These are phyloP conservation scores for Perilla frutescens DNA, from an alignment of 257 asterid genomes.

Conservation along the genomic window DNA sequence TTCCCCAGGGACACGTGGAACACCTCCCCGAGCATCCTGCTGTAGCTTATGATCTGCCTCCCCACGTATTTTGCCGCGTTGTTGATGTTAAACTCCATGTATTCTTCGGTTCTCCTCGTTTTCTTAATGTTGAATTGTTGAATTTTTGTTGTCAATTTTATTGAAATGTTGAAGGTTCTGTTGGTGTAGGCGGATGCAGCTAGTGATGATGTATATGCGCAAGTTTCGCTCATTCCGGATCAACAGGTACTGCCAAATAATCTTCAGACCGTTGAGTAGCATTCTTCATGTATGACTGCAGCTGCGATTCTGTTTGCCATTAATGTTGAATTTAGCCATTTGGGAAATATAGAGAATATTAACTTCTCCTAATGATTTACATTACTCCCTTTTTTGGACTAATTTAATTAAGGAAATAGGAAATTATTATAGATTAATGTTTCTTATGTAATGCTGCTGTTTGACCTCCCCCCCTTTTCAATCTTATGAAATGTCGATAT, in stretches of 20 bases:
- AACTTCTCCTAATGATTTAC: constrained; percentile 8
- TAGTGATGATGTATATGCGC: constrained; percentile 90
- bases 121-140: constrained; percentile 13
- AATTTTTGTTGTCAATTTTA: neutral
- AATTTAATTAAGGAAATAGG: neutral
- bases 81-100: constrained; percentile 92
- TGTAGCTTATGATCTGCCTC: constrained; percentile 61
- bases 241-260: constrained; percentile 57
- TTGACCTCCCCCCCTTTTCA: constrained; percentile 17
- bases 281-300: constrained; percentile 14
- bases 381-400: neutral
- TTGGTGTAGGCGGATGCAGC: constrained; percentile 75
- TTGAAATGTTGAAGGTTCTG: constrained; percentile 10
- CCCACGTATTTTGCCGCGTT: constrained; percentile 92
- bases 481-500: neutral
- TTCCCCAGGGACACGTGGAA: constrained; percentile 94
- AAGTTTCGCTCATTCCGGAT: constrained; percentile 82
- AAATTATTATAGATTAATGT: neutral
- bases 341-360: constrained; percentile 7
- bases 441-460: constrained; percentile 12
- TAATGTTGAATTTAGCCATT: constrained; percentile 10
- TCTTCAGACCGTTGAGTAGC: constrained; percentile 24
- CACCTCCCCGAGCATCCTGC: constrained; percentile 67
- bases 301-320: constrained; percentile 1
- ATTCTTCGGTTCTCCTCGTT: constrained; percentile 4